A percentile compares a stretch with the other conserved stretches of the same genome.
These are phyloP conservation scores for Saposhnikovia divaricata DNA, from an alignment of 129 eudicot species.

Conservation along the genomic window DNA sequence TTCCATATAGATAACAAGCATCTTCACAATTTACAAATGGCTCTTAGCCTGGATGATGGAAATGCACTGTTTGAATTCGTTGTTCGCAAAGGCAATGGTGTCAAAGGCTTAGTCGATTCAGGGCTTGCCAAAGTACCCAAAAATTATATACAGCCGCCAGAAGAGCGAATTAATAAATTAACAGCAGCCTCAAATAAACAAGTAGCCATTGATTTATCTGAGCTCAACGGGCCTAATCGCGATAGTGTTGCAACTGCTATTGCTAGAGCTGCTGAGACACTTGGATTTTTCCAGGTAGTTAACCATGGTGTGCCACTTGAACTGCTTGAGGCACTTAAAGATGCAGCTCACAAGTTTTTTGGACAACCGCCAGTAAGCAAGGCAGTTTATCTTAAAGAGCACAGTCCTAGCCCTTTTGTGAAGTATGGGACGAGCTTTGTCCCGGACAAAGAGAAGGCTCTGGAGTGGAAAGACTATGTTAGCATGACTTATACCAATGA, in stretches of 20 bases:
- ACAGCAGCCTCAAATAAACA: too few relatives aligned
- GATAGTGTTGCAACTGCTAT: neutral
- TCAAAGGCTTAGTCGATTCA: constrained; percentile 29
- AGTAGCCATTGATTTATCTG: too few relatives aligned
- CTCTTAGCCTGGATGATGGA: constrained; percentile 3
- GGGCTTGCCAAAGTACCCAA: constrained; percentile 21
- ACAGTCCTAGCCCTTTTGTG: constrained; percentile 34
- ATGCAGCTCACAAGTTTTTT: constrained; percentile 31
- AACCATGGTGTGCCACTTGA: constrained; percentile 41
- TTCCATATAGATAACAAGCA: too few relatives aligned
- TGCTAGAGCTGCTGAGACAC: constrained; percentile 37
- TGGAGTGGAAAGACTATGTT: constrained; percentile 41
- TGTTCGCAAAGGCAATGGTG: constrained; percentile 14
- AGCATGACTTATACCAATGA: constrained; percentile 42
- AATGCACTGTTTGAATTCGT: constrained; percentile 12
- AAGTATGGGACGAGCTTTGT: constrained; percentile 42
- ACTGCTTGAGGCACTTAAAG: constrained; percentile 37
- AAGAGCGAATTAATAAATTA: neutral
- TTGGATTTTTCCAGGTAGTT: constrained; percentile 47
- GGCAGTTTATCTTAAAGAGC: constrained; percentile 35
- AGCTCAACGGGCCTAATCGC: neutral
- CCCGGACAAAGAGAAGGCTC: constrained; percentile 36
- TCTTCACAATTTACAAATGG: neutral
- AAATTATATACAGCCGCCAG: too few relatives aligned
- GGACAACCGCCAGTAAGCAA: constrained; percentile 29